A percentile compares a stretch with the other conserved stretches of the same genome.
Evolutionary conservation across 148 eudicot genomes (phyloP).

Genomic region (Cornus controversa): DNA sequence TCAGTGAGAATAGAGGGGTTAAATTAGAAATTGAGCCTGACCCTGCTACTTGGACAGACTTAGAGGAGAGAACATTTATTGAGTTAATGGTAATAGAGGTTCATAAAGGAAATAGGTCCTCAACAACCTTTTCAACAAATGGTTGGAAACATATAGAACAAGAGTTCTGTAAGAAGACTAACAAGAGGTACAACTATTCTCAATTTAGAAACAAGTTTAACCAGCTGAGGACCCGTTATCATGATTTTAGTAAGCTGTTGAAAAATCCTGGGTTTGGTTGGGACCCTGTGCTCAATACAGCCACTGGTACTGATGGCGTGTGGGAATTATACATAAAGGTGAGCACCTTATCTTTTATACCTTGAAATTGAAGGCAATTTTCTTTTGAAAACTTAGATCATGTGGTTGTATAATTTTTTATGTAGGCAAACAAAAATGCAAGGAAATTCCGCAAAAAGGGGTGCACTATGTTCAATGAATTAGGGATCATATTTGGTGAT

Average conservation of each 20-base stretch:
- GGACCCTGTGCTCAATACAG: conserved; percentile 19
- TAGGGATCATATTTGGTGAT: conserved; percentile 20
- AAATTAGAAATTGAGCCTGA: conserved; percentile 17
- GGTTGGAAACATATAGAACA: conserved; percentile 24
- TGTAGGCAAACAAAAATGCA: conserved; percentile 18
- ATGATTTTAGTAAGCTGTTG: conserved; percentile 25
- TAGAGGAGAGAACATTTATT: conserved; percentile 22
- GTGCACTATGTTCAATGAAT: conserved; percentile 14
- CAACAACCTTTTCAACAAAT: conserved; percentile 24
- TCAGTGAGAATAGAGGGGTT: conserved; percentile 5
- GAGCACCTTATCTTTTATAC: background rate
- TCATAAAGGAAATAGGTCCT: conserved; percentile 19
- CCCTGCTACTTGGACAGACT: conserved; percentile 28
- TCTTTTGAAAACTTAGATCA: background rate
- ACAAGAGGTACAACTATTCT: conserved; percentile 21
- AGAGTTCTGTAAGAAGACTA: conserved; percentile 20
- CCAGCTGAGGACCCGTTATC: conserved; percentile 23
- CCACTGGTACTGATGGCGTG: conserved; percentile 20
- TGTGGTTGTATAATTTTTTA: background rate
- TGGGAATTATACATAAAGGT: conserved; percentile 21
- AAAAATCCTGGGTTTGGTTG: conserved; percentile 19
- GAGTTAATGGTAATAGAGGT: conserved; percentile 25
- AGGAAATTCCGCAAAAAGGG: conserved; percentile 19
- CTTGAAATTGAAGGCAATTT: background rate
- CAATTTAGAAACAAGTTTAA: conserved; percentile 30